phyloP scores from a whole-genome alignment of 306 rosid genomes.

The Casuarina equisetifolia region DNA sequence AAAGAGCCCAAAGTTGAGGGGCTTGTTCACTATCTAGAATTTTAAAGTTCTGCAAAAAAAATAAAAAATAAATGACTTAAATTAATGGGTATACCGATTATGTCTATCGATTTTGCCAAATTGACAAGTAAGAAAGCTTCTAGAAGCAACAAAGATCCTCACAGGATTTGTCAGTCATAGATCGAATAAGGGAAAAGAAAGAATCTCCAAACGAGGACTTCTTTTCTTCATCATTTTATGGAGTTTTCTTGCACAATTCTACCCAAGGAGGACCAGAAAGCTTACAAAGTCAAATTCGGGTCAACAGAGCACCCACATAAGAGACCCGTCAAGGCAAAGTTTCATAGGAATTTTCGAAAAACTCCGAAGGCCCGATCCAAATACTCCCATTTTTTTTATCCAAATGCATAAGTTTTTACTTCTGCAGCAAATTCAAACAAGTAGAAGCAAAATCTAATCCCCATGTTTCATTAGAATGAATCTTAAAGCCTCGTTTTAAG shows the following conservation, averaged over 20 bases:
- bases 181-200: no score
- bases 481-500: conserved; percentile 21
- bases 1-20: not conserved
- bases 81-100: not conserved
- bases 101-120: not conserved
- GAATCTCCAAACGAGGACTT: no score
- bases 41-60: not conserved
- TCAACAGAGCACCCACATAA: not conserved
- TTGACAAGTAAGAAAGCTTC: not conserved
- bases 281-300: not conserved
- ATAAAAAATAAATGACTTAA: not conserved
- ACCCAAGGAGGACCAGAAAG: not conserved
- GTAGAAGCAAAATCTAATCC: not conserved
- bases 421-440: not conserved
- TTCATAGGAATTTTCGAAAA: not conserved
- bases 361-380: not conserved
- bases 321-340: not conserved
- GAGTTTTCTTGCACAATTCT: not conserved
- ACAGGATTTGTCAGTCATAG: not conserved
- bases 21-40: not conserved
- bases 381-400: not conserved
- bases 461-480: conserved; percentile 7
- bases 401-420: not conserved
- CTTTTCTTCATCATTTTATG: not conserved
- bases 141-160: not conserved